phyloP scores from a whole-genome alignment of 2,329 filamentous ascomycete species.

The Neurospora sp. region DNA sequence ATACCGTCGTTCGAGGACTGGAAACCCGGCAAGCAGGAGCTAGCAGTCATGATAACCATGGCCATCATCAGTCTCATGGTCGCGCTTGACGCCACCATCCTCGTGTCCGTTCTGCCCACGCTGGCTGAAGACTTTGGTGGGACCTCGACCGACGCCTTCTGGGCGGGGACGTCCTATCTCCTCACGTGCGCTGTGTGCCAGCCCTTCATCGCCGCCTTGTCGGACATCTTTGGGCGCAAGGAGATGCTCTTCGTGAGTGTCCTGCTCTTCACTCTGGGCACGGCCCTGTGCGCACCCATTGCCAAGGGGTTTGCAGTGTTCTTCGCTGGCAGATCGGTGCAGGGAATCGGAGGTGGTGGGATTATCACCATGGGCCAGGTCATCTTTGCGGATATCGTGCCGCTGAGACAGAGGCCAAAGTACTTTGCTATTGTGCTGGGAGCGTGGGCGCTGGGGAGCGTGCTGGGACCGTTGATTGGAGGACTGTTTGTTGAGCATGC shows the following conservation, averaged over 20 bases:
- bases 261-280: slow-evolving; percentile 34
- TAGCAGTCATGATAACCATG: slow-evolving; percentile 30
- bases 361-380: slow-evolving; percentile 31
- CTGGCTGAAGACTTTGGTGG: slow-evolving; percentile 26
- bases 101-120: slow-evolving; percentile 33
- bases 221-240: slow-evolving; percentile 38
- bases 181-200: slow-evolving; percentile 32
- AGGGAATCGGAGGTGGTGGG: slow-evolving; percentile 31
- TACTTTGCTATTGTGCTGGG: slow-evolving; percentile 29
- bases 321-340: slow-evolving; percentile 28
- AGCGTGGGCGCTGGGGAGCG: slow-evolving; percentile 30
- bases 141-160: slow-evolving; percentile 30
- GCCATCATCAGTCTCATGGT: slow-evolving; percentile 37
- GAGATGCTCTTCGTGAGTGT: slow-evolving; percentile 31
- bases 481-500: slow-evolving; percentile 25
- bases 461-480: slow-evolving; percentile 30
- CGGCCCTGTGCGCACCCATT: slow-evolving; percentile 27
- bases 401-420: slow-evolving; percentile 29
- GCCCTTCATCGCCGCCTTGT: slow-evolving; percentile 30
- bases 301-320: slow-evolving; percentile 24
- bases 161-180: slow-evolving; percentile 39
- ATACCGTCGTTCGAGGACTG: slow-evolving; percentile 17
- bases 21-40: slow-evolving; percentile 29
- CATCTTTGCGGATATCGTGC: slow-evolving; percentile 33
- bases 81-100: slow-evolving; percentile 36